A percentile compares a stretch with the other conserved stretches of the same genome.
Conservation (phyloP, 108 stramenopile species). For the Pseudonitzschia delicatissima region DNA sequence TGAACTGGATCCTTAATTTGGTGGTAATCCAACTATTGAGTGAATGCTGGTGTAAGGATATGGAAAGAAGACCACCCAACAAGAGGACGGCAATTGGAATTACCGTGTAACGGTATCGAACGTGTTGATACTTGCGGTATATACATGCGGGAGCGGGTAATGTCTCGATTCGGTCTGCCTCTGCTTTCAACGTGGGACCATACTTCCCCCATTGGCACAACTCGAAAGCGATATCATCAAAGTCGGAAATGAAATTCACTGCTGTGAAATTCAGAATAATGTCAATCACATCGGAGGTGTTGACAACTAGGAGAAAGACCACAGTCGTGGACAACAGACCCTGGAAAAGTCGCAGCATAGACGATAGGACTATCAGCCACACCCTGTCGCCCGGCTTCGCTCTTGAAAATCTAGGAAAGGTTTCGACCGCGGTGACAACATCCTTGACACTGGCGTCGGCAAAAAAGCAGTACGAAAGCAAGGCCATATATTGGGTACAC, state of each 20-base stretch:
- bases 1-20: background rate
- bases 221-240: constrained; percentile 9
- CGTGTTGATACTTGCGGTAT: background rate
- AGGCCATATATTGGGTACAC: background rate
- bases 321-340: background rate
- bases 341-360: background rate
- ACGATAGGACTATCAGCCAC: background rate
- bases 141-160: background rate
- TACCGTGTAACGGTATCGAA: background rate
- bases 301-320: constrained; percentile 5
- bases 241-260: constrained; percentile 9
- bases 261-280: constrained; percentile 12
- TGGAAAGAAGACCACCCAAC: background rate
- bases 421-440: constrained; percentile 4
- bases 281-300: background rate
- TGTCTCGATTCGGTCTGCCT: background rate
- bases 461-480: constrained; percentile 2
- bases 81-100: background rate
- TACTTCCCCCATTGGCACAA: constrained; percentile 11
- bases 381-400: background rate
- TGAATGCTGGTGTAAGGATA: background rate
- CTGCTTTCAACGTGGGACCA: background rate
- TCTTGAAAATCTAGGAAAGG: background rate
- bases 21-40: background rate
- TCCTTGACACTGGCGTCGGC: constrained; percentile 5